phyloP scores from a whole-genome alignment of 192 early-diverging fungal genomes.

The Podila minutissima region DNA sequence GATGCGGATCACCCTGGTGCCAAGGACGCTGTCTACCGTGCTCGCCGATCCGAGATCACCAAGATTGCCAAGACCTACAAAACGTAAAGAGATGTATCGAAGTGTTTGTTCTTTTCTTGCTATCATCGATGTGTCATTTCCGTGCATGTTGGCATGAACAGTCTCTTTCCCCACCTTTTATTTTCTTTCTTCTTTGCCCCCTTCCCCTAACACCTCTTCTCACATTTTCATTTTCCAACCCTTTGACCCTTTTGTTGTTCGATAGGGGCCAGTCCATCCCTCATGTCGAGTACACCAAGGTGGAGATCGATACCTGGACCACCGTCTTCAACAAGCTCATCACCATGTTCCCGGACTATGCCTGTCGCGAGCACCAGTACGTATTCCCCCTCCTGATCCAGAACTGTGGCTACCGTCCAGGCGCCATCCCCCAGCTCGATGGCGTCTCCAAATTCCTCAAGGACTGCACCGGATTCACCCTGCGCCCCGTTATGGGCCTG shows the following conservation, averaged over 20 bases:
- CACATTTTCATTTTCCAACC: background rate
- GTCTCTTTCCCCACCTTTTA: background rate
- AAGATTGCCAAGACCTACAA: constrained; percentile 78
- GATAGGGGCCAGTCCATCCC: constrained; percentile 80
- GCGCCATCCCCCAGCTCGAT: constrained; percentile 91
- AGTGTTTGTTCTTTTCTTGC: background rate
- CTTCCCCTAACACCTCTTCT: background rate
- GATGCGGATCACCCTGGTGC: constrained; percentile 94
- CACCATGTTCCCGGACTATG: constrained; percentile 81
- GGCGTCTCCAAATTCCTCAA: constrained; percentile 91
- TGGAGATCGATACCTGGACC: constrained; percentile 88
- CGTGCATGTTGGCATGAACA: too few species aligned
- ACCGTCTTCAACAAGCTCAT: constrained; percentile 80
- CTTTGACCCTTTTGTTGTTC: too few species aligned
- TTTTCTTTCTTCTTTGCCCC: background rate
- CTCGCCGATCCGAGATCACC: constrained; percentile 86
- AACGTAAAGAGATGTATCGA: constrained; percentile 13
- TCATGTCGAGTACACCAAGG: constrained; percentile 78
- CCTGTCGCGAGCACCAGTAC: constrained; percentile 92
- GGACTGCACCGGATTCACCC: constrained; percentile 93
- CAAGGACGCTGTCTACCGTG: constrained; percentile 84
- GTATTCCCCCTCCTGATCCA: constrained; percentile 89
- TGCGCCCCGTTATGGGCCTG: constrained; percentile 94
- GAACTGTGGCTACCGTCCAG: constrained; percentile 87
- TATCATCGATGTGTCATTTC: too few species aligned